phyloP scores from a whole-genome alignment of 805 yeast species.

The Ogataea ganodermae region DNA sequence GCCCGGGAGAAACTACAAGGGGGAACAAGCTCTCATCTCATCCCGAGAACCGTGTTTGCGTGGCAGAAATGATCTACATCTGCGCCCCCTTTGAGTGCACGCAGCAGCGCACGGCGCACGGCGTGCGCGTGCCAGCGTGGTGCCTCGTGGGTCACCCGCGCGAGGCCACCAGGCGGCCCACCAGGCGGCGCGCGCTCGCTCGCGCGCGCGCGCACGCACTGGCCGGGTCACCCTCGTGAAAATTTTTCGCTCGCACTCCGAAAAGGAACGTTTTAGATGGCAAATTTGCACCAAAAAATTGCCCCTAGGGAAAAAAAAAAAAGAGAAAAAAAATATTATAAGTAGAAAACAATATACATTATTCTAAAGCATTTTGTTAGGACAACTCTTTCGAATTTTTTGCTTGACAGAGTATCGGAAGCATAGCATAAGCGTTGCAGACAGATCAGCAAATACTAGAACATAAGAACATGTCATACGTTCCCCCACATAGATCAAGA shows the following conservation, averaged over 20 bases:
- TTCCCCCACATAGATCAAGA: constrained; percentile 52
- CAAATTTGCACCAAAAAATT: constrained; percentile 4
- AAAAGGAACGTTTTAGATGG: constrained; percentile 10
- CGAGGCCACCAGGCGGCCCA: no score
- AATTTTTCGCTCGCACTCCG: constrained; percentile 9
- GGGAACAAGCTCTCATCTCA: no score
- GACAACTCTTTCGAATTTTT: not conserved
- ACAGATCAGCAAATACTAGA: not conserved
- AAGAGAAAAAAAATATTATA: constrained; percentile 1
- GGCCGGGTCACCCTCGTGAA: constrained; percentile 11
- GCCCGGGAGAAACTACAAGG: no score
- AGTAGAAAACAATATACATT: constrained; percentile 6
- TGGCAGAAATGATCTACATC: not conserved
- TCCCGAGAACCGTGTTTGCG: no score
- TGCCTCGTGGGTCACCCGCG: no score
- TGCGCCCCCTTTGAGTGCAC: not conserved
- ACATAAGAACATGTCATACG: constrained; percentile 38
- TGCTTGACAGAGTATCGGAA: constrained; percentile 4
- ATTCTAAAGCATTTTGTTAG: not conserved
- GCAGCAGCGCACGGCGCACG: not conserved
- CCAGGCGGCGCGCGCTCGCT: not conserved
- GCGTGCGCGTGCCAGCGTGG: no score
- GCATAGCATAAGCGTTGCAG: constrained; percentile 9
- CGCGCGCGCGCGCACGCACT: not conserved
- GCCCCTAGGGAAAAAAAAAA: constrained; percentile 3